Evolutionary conservation across 768 basidiomycete genomes (phyloP), one percentile per base, ranked within the genome.

Genomic region (Krasilnikovozyma curviuscula): DNA sequence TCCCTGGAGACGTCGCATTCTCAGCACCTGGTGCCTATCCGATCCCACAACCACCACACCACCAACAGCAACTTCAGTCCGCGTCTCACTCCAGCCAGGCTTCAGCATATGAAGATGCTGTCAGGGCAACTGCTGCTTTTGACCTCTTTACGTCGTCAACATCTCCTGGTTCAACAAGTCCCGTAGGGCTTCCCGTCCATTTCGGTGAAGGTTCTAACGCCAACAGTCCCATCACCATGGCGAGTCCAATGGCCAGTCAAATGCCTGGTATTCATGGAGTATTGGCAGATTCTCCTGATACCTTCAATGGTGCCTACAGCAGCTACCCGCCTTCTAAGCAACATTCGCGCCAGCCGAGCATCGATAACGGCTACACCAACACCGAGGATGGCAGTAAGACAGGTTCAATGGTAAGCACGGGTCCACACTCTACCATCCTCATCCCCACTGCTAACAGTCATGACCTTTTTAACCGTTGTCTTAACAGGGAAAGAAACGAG

Each of bases 101-200:
- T 27, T 43, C 54, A 39, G 58, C 56, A 14, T 55, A 56, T 34
- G 54, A 61, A 49, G 55, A 57, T 27, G 59, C 55, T 9, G 43
- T 59, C 25, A 49, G 55, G 21, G 56, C 59, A 7, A 56, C 59
- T 3, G 52, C 51, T n/a, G 53, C 56, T 7, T 56, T 58, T 37
- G 60, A 64, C 38, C 28, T 55, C 1, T 55, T 58, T 38, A 56
- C 14, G 10, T 7, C 6, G 12, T 12, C 23, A 18, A 24, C 40
- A 29, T 41, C 40, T 3, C 40, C 30, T 10, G 45, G 30, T 19
- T 46, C 45, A 14, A 34, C n/a, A n/a, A n/a, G n/a, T n/a, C n/a
- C n/a, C n/a, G n/a, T n/a, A n/a, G n/a, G n/a, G n/a, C n/a, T n/a
- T n/a, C n/a, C n/a, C n/a, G n/a, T n/a, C n/a, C n/a, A n/a, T n/a